Conservation (phyloP, 345 rosid genomes). For the Psidium friedrichsthalianum region DNA sequence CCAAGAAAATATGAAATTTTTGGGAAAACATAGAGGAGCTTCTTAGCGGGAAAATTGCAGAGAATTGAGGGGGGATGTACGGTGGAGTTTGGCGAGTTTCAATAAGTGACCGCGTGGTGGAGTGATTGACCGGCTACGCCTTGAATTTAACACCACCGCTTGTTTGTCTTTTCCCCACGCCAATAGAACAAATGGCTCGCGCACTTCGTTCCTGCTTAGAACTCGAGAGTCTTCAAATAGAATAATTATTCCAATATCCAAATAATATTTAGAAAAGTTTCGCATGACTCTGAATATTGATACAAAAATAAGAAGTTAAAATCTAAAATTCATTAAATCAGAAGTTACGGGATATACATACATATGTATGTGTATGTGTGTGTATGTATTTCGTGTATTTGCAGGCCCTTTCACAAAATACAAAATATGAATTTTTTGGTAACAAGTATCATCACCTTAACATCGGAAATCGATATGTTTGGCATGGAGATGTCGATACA, state of each 20-base stretch:
- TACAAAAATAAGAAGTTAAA: not conserved
- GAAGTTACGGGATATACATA: not conserved
- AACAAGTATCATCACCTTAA: not conserved
- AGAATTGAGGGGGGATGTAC: too few species aligned
- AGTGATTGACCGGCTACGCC: not conserved
- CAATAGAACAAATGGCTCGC: too few species aligned
- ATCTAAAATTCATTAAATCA: not conserved
- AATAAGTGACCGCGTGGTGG: not conserved
- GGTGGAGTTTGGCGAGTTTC: too few species aligned
- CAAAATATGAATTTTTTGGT: not conserved
- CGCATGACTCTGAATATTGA: not conserved
- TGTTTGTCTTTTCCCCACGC: not conserved
- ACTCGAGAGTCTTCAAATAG: not conserved
- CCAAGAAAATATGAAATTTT: not conserved
- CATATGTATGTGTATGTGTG: not conserved
- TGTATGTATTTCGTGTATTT: not conserved
- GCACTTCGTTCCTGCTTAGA: too few species aligned
- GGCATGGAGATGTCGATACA: not conserved
- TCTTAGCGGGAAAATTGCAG: not conserved
- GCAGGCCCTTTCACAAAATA: not conserved
- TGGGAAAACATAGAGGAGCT: not conserved
- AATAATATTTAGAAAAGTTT: not conserved
- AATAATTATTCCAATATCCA: not conserved
- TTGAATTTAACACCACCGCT: not conserved
- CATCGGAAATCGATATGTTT: not conserved